Conservation (phyloP, 2,329 filamentous ascomycete genomes). For the Colletotrichum incanum region DNA sequence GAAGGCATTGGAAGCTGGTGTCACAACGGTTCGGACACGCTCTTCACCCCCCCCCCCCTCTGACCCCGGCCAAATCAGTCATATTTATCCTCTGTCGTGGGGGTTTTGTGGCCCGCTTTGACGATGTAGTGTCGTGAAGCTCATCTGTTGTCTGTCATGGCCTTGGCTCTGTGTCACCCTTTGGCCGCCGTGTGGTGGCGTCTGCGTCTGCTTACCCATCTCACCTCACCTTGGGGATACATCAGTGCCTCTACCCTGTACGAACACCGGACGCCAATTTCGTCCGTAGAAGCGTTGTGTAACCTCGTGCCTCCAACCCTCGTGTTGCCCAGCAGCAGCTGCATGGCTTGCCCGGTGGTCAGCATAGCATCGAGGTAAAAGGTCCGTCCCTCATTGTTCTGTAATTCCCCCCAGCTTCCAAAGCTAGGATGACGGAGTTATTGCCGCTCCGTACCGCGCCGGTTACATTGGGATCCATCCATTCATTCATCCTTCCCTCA, state of each 20-base stretch:
- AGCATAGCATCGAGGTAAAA: slow-evolving; percentile 29
- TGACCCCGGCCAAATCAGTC: background rate
- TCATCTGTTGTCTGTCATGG: slow-evolving; percentile 17
- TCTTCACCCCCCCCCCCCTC: background rate
- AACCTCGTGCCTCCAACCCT: slow-evolving; percentile 25
- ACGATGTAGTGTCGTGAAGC: slow-evolving; percentile 13
- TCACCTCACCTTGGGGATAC: slow-evolving; percentile 25
- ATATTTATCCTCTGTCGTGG: slow-evolving; percentile 12
- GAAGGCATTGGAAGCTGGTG: background rate
- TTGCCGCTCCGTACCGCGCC: slow-evolving; percentile 26
- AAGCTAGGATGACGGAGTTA: slow-evolving; percentile 15
- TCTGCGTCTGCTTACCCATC: slow-evolving; percentile 25
- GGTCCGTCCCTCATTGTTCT: slow-evolving; percentile 18
- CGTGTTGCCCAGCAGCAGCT: slow-evolving; percentile 30
- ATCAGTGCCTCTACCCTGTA: background rate
- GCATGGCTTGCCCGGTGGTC: slow-evolving; percentile 33
- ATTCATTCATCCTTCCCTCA: slow-evolving; percentile 7
- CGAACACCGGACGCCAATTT: slow-evolving; percentile 26
- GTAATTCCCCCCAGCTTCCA: slow-evolving; percentile 17
- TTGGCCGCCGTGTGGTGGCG: slow-evolving; percentile 30
- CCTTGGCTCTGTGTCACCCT: slow-evolving; percentile 40
- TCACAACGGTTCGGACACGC: background rate
- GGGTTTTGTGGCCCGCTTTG: slow-evolving; percentile 17
- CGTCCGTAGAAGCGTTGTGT: slow-evolving; percentile 38
- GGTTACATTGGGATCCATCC: slow-evolving; percentile 36